Base-by-base conservation (phyloP, 768 basidiomycete genomes). In the Candolleomyces eurysporus region DNA sequence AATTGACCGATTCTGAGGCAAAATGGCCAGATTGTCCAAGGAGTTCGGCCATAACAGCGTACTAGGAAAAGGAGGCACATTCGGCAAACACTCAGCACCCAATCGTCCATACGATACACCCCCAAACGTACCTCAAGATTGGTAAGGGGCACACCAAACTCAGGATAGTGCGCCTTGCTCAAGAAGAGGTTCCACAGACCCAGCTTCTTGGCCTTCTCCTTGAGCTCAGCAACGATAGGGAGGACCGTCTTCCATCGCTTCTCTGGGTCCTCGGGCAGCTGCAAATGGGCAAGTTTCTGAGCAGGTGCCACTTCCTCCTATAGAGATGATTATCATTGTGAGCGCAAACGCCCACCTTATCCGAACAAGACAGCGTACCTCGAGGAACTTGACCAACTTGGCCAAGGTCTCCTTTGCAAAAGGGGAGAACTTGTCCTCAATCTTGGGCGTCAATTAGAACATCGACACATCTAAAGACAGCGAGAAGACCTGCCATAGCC, bases 131-230 rank as follows among this genome's bases (percentile, higher is more conserved):
- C 94, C 83, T 99, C 97, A 50, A 99, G 81, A 74, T 98, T 98
- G 16, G 88, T 89, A 65, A 98, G 79, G n/a, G 90, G 89, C 5
- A 94, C 90, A 46, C 96, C 96, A 68, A 86, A 83, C 65, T 91
- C 80, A 8, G 94, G 95, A 72, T 96, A 98, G 71, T 97, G 96
- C 31, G 85, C 82, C 76, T 94, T 94, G 84, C 92, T 94, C 64
- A 98, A 80, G 81, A 98, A 98, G 42, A 99, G 81, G 71, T 98
- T 98, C 97, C 97, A 99, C 43, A 99, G 81, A 3, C 97, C 97
- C 30, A 87, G 84, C 69, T 85, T 84, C 77, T 88, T 92, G 0
- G 96, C 97, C 73, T 91, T 93, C 63, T 69, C 80, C 78, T 98
- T 97, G 65, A 99, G 83, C 59, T 91, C 89, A 65, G 85, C 89